Conservation (phyloP, 176 grass and related monocot species). For the Musa troglodytarum region DNA sequence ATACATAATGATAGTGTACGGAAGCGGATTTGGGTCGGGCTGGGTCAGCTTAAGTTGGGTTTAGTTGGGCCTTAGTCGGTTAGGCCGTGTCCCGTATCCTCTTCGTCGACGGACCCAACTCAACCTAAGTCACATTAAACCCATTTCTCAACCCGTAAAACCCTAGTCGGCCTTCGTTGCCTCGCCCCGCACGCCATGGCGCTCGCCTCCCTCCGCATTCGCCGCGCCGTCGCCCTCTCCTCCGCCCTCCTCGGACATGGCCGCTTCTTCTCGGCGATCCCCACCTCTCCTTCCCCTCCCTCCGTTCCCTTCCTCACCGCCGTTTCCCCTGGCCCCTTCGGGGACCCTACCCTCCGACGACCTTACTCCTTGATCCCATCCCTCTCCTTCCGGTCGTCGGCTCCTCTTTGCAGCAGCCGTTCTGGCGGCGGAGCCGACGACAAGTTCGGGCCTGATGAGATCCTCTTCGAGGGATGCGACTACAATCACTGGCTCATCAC, state of each 20-base stretch:
- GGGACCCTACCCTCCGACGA: neutral
- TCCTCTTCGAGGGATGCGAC: constrained; percentile 89
- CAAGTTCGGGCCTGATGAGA: constrained; percentile 68
- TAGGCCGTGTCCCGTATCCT: too few species aligned
- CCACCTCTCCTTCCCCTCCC: neutral
- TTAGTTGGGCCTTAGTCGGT: too few species aligned
- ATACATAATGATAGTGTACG: too few species aligned
- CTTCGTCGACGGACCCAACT: too few species aligned
- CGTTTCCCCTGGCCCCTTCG: neutral
- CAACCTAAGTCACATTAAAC: neutral
- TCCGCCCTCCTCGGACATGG: neutral
- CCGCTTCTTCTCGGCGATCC: neutral
- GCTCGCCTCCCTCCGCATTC: neutral
- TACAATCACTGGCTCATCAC: constrained; percentile 99
- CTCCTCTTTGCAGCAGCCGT: constrained; percentile 27
- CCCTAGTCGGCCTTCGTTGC: neutral
- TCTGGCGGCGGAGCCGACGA: constrained; percentile 16
- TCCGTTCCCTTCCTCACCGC: neutral
- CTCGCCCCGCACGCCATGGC: neutral
- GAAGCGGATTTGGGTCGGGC: too few species aligned
- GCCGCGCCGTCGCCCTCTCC: neutral
- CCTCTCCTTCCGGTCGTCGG: constrained; percentile 48
- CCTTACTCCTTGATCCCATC: neutral
- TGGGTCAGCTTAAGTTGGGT: too few species aligned
- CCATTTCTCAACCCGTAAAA: neutral